These are phyloP conservation scores for Nyssa sinensis DNA, from an alignment of 148 eudicot genomes.

Conservation along the genomic window DNA sequence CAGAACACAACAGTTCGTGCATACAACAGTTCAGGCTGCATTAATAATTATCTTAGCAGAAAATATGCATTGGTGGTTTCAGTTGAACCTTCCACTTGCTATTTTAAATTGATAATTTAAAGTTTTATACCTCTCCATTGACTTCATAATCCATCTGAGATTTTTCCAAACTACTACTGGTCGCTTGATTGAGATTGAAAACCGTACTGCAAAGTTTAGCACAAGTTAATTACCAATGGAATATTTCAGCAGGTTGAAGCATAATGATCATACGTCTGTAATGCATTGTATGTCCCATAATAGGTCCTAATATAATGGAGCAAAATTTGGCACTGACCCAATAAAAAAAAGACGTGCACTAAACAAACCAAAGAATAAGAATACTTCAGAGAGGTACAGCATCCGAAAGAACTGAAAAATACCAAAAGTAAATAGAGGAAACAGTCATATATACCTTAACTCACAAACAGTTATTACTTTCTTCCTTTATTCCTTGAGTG, in stretches of 20 bases:
- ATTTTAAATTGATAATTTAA: neutral
- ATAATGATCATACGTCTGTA: no score
- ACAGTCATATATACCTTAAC: neutral
- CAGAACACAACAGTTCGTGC: conserved; percentile 6
- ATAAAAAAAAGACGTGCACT: neutral
- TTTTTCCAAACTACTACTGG: conserved; percentile 34
- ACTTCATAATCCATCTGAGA: conserved; percentile 49
- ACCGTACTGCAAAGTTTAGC: conserved; percentile 31
- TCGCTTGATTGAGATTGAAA: conserved; percentile 34
- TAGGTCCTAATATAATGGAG: neutral
- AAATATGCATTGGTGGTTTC: no score
- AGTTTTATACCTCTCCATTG: conserved; percentile 61
- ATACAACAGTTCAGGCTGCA: neutral
- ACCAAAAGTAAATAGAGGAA: neutral
- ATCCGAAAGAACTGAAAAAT: neutral
- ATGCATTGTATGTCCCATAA: no score
- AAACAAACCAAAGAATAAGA: neutral
- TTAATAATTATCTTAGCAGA: no score
- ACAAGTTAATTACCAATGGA: neutral
- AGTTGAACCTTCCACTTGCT: conserved; percentile 2
- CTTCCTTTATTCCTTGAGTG: no score
- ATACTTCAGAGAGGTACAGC: neutral
- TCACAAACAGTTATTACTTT: no score
- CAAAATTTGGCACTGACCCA: neutral
- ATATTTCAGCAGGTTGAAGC: neutral